Conservation (phyloP, 2,329 filamentous ascomycete genomes). For the Colletotrichum caudatum region DNA sequence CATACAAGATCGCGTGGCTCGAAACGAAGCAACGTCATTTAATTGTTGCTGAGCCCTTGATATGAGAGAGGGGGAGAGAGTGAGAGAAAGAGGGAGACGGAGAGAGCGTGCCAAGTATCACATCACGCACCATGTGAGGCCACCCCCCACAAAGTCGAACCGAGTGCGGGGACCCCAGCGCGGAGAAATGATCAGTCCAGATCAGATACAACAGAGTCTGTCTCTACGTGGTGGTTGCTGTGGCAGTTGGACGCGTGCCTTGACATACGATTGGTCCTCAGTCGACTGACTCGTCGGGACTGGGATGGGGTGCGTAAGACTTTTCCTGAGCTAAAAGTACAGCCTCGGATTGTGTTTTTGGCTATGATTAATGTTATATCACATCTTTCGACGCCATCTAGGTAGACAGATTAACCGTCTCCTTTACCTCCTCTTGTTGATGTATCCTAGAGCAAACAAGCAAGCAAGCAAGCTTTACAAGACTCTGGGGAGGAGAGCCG, state of each 20-base stretch:
- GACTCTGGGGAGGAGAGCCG: constrained; percentile 5
- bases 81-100: no score
- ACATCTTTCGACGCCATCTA: neutral
- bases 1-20: neutral
- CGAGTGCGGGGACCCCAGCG: constrained; percentile 39
- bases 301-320: constrained; percentile 13
- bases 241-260: constrained; percentile 34
- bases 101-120: constrained; percentile 19
- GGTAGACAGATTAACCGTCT: neutral
- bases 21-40: constrained; percentile 35
- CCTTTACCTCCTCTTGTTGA: neutral
- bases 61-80: neutral
- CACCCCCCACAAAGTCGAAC: constrained; percentile 20
- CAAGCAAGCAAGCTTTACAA: constrained; percentile 18
- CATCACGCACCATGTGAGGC: constrained; percentile 21
- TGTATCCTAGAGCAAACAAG: neutral
- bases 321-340: neutral
- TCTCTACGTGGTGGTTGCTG: neutral
- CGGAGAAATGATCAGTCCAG: constrained; percentile 23
- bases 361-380: neutral
- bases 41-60: constrained; percentile 25
- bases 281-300: constrained; percentile 25
- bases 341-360: neutral
- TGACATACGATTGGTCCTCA: neutral
- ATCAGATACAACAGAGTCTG: neutral